These are phyloP conservation scores for Penicillium brasilianum DNA, from an alignment of 2,329 filamentous ascomycete genomes.

Conservation along the genomic window DNA sequence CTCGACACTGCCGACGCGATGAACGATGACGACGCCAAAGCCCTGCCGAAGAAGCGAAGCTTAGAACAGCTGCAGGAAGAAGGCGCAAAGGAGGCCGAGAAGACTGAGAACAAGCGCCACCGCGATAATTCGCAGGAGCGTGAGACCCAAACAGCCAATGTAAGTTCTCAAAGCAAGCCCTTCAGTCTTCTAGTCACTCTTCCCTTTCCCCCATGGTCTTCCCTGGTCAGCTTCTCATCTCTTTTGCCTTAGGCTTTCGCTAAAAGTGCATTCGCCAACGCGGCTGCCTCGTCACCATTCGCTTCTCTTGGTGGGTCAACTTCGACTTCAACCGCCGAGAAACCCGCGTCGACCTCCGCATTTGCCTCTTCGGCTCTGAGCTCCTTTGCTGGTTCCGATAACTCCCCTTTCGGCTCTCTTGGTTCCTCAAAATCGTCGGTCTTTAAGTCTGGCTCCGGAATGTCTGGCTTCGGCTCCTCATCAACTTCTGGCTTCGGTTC, in stretches of 20 bases:
- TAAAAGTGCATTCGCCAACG: constrained; percentile 50
- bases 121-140: constrained; percentile 50
- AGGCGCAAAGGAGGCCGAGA: constrained; percentile 29
- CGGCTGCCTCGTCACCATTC: constrained; percentile 51
- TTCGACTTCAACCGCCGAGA: constrained; percentile 32
- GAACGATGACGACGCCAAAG: constrained; percentile 34
- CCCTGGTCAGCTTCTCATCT: constrained; percentile 1
- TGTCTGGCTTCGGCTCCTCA: constrained; percentile 39
- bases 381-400: constrained; percentile 64
- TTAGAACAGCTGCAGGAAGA: constrained; percentile 50
- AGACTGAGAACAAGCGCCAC: constrained; percentile 51
- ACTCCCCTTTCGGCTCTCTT: constrained; percentile 68
- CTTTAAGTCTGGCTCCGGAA: constrained; percentile 39
- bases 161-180: constrained; percentile 14
- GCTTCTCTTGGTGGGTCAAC: constrained; percentile 40
- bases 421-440: constrained; percentile 54
- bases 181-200: neutral
- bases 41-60: constrained; percentile 51
- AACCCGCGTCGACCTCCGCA: constrained; percentile 61
- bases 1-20: constrained; percentile 16
- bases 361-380: constrained; percentile 73
- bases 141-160: constrained; percentile 35
- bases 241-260: constrained; percentile 33
- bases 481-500: constrained; percentile 45
- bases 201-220: constrained; percentile 1